phyloP scores from a whole-genome alignment of 202 grass and related monocot species.

The Panicum virgatum region DNA sequence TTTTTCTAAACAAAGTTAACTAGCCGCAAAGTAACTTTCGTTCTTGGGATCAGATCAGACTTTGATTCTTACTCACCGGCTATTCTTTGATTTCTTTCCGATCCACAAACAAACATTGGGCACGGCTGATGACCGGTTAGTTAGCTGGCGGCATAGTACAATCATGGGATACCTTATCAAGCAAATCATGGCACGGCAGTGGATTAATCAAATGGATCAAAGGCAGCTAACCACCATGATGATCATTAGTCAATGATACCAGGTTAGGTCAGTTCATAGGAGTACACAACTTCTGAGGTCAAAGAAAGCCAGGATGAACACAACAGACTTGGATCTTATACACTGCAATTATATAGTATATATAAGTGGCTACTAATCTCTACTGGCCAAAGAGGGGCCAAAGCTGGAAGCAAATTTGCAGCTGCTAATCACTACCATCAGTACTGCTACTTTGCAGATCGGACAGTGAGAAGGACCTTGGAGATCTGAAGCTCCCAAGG shows the following conservation, averaged over 20 bases:
- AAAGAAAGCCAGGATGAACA: constrained; percentile 29
- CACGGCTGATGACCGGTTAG: not conserved
- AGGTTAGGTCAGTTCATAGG: constrained; percentile 5
- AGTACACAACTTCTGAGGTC: not conserved
- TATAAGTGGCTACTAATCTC: constrained; percentile 36
- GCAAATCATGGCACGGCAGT: constrained; percentile 26
- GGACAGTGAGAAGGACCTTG: constrained; percentile 51
- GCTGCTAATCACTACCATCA: constrained; percentile 26
- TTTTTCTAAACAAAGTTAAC: constrained; percentile 24
- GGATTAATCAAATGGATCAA: not conserved
- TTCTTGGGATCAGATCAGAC: constrained; percentile 34
- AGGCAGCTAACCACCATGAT: constrained; percentile 29
- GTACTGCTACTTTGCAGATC: constrained; percentile 39
- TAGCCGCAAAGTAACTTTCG: constrained; percentile 11
- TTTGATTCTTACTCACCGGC: constrained; percentile 8
- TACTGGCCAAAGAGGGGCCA: constrained; percentile 22
- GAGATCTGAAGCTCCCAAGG: constrained; percentile 45
- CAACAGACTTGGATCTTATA: constrained; percentile 39
- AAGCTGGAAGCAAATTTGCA: constrained; percentile 24
- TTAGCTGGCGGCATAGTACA: not conserved
- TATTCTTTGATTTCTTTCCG: no score
- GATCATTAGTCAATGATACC: constrained; percentile 50
- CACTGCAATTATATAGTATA: constrained; percentile 35
- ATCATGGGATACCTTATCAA: constrained; percentile 35
- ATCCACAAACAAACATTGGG: not conserved